Conservation (phyloP, 257 asterid genomes). For the Linaria vulgaris region DNA sequence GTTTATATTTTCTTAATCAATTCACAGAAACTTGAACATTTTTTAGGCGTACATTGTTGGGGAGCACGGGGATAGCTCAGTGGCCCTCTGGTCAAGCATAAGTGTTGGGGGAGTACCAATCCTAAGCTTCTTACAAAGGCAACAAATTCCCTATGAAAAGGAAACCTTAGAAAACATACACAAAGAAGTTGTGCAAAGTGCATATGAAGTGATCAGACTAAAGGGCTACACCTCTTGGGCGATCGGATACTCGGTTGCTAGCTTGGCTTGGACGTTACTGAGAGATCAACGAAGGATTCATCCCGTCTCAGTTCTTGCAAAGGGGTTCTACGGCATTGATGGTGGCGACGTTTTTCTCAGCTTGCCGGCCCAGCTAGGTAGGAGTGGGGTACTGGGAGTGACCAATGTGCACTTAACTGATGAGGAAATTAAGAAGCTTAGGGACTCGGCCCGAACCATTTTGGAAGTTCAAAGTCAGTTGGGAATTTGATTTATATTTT, state of each 20-base stretch:
- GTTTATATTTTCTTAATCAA: too few relatives aligned
- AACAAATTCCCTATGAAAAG: conserved; percentile 70
- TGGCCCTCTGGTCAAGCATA: conserved; percentile 92
- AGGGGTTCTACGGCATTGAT: conserved; percentile 59
- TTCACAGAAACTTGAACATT: too few relatives aligned
- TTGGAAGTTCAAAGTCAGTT: conserved; percentile 67
- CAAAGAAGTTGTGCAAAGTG: conserved; percentile 70
- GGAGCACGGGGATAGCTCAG: conserved; percentile 92
- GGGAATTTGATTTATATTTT: conserved; percentile 39
- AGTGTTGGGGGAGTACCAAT: conserved; percentile 88
- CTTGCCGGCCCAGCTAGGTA: conserved; percentile 81
- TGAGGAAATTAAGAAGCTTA: conserved; percentile 58
- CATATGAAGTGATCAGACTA: conserved; percentile 73
- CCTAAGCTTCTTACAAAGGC: conserved; percentile 59
- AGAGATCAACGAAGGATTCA: conserved; percentile 81
- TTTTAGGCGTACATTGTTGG: conserved; percentile 85
- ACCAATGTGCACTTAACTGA: conserved; percentile 75
- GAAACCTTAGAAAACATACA: conserved; percentile 65
- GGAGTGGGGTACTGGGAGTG: conserved; percentile 71
- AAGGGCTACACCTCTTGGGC: conserved; percentile 99
- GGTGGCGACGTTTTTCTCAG: conserved; percentile 77
- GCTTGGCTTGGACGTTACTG: conserved; percentile 65
- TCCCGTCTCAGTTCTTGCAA: conserved; percentile 80
- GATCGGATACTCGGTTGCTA: conserved; percentile 84
- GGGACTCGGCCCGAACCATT: conserved; percentile 67